phyloP scores from a whole-genome alignment of 1,139 yeast species.

The Taphrina populina region DNA sequence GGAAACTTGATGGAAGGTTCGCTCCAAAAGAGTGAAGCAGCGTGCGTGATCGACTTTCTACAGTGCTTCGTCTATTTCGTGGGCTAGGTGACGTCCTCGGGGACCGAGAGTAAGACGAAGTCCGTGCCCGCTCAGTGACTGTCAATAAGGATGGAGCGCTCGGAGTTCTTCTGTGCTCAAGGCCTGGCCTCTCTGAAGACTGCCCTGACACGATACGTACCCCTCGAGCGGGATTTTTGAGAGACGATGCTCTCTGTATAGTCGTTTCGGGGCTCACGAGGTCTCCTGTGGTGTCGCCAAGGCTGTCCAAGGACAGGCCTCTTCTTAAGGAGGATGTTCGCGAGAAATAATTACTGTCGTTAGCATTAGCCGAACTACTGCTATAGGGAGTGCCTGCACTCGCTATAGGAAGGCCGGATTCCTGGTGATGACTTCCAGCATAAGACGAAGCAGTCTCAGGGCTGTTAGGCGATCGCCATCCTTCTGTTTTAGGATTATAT shows the following conservation, averaged over 20 bases:
- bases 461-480: slow-evolving; percentile 19
- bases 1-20: slow-evolving; percentile 14
- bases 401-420: background rate
- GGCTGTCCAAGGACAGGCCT: slow-evolving; percentile 19
- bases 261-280: background rate
- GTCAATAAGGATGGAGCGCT: background rate
- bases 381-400: slow-evolving; percentile 23
- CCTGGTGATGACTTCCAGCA: slow-evolving; percentile 2
- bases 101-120: background rate
- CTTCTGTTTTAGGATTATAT: slow-evolving; percentile 29
- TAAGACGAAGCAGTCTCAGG: slow-evolving; percentile 17
- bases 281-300: background rate
- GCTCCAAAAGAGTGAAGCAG: slow-evolving; percentile 31
- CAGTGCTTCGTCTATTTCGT: slow-evolving; percentile 17
- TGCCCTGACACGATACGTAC: background rate
- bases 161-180: slow-evolving; percentile 14
- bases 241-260: slow-evolving; percentile 3
- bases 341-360: slow-evolving; percentile 15
- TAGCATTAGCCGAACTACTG: slow-evolving; percentile 3
- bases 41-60: slow-evolving; percentile 9
- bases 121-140: background rate
- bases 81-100: slow-evolving; percentile 18
- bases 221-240: background rate
- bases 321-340: slow-evolving; percentile 7
- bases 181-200: background rate